These are phyloP conservation scores for Hippophae rhamnoides DNA, from an alignment of 306 rosid genomes.

Conservation along the genomic window DNA sequence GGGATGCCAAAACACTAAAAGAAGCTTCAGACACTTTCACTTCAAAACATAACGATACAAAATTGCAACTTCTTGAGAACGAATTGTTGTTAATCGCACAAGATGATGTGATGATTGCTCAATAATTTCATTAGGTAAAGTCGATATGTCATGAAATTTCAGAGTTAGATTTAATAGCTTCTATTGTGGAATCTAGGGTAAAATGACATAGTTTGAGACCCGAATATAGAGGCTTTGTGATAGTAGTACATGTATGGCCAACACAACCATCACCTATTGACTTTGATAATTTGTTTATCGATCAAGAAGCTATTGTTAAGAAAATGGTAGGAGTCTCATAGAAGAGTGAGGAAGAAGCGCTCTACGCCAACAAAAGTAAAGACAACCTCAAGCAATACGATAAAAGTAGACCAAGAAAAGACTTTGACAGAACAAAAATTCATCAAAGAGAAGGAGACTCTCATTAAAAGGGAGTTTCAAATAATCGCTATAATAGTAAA, in stretches of 20 bases:
- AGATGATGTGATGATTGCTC: not conserved
- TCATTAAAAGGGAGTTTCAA: too few species aligned
- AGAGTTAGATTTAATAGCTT: not conserved
- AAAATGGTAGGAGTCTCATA: not conserved
- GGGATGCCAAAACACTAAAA: not conserved
- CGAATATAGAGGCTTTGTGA: not conserved
- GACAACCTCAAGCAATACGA: too few species aligned
- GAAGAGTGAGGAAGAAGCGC: not conserved
- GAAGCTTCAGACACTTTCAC: not conserved
- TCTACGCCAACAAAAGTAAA: too few species aligned
- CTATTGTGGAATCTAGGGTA: not conserved
- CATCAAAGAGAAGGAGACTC: too few species aligned
- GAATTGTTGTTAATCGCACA: not conserved
- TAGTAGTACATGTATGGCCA: not conserved
- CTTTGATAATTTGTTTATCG: not conserved
- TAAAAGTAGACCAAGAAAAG: too few species aligned
- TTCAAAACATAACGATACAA: not conserved
- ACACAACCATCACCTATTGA: not conserved
- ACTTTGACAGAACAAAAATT: too few species aligned
- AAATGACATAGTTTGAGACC: conserved; percentile 1
- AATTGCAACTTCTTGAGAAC: not conserved
- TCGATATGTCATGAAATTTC: not conserved
- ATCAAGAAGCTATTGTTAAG: not conserved
- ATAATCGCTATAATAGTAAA: too few species aligned
- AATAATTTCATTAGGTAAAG: not conserved